These are phyloP conservation scores for Xerocomus cyaneibrunnescens DNA, from an alignment of 1,284 basidiomycete genomes.

Conservation along the genomic window DNA sequence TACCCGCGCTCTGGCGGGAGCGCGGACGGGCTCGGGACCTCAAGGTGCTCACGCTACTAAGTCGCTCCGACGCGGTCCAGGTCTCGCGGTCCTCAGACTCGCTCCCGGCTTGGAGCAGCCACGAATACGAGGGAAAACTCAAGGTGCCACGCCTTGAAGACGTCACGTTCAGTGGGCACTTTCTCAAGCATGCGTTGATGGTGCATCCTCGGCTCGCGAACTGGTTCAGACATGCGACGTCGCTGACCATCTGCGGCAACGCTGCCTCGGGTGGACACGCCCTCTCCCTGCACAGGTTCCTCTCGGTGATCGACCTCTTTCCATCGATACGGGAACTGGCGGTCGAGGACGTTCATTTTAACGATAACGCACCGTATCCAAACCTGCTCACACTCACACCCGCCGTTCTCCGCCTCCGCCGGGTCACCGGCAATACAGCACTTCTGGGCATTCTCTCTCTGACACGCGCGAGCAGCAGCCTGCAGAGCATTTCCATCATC, in stretches of 20 bases:
- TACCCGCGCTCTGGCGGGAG: conserved; percentile 16
- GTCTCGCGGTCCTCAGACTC: not conserved
- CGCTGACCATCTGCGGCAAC: conserved; percentile 7
- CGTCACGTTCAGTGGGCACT: conserved; percentile 4
- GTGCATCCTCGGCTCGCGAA: conserved; percentile 4
- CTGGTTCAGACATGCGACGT: conserved; percentile 13
- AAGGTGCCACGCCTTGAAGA: not conserved
- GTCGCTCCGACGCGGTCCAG: not conserved
- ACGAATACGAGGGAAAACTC: conserved; percentile 6
- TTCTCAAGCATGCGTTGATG: conserved; percentile 11
- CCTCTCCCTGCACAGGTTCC: conserved; percentile 10
- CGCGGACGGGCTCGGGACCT: conserved; percentile 4
- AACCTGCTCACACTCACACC: not conserved
- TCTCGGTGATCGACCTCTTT: conserved; percentile 4
- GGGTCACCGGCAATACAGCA: conserved; percentile 3
- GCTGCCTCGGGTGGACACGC: not conserved
- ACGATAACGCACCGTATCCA: conserved; percentile 1
- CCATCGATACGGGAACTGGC: conserved; percentile 2
- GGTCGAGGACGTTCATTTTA: conserved; percentile 13
- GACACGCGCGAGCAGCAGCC: not conserved
- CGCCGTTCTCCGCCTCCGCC: not conserved
- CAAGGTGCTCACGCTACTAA: conserved; percentile 4
- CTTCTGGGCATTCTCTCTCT: conserved; percentile 8
- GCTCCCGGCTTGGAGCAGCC: not conserved
- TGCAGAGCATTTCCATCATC: conserved; percentile 6